Base-by-base conservation (phyloP, 1,284 basidiomycete genomes). In the Gomphus bonarii region DNA sequence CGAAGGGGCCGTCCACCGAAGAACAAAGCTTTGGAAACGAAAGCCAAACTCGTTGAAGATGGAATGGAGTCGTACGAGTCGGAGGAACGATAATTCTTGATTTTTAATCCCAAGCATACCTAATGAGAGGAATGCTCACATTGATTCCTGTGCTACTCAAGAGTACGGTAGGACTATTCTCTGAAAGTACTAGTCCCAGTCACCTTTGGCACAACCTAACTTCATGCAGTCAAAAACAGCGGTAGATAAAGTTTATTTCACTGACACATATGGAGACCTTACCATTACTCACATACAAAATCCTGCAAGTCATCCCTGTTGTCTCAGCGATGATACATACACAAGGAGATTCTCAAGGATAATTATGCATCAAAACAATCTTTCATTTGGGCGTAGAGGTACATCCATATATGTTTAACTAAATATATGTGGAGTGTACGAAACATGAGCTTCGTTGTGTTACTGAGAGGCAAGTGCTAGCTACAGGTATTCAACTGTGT, bases 1-100 rank as follows among this genome's bases (percentile, higher is more conserved):
- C 54, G 31, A n/a, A 30, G 55, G 31, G 55, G 49, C 36, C 47
- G 49, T 36, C 55, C 47, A 30, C 48, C 35, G 10, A 57, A 51
- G 46, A 42, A 43, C 18, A 31, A 8, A 18, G 35, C 48, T 25
- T 20, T n/a, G 16, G 35, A 51, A 35, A 10, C 33, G 48, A 36
- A 22, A 25, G 3, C 6, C n/a, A n/a, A 55, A 16, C 1, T 11
- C 28, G 38, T 18, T n/a, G 35, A 36, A 44, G 42, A 44, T 18
- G 43, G 14, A n/a, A 14, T 35, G 10, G 48, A 50, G 2, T 57
- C 55, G 3, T 57, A 57, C 18, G 55, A 57, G n/a, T 57, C 55
- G 11, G 55, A 57, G 40, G 55, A 57, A 25, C 33, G n/a, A 43
- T 57, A 51, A 52, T 49, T 20, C 14, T 31, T 18, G 16, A 35